A percentile compares a stretch with the other conserved stretches of the same genome.
These are phyloP conservation scores for Rhynchospora breviuscula DNA, from an alignment of 176 grass and related monocot species.

Conservation along the genomic window DNA sequence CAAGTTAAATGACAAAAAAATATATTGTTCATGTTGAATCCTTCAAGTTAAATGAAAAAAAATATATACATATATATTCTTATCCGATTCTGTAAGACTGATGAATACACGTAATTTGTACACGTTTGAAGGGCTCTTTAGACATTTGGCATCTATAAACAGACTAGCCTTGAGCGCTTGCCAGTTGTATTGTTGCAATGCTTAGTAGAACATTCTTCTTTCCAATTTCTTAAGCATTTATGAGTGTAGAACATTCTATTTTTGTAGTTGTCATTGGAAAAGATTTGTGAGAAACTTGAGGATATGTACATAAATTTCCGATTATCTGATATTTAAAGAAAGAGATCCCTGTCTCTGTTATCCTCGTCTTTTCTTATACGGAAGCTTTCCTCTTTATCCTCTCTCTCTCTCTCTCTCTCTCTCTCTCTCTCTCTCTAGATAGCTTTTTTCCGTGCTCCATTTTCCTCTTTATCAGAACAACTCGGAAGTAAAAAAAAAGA, in stretches of 20 bases:
- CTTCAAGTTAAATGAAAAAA: no score
- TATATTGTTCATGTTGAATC: no score
- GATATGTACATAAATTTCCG: neutral
- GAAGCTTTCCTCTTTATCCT: conserved; percentile 9
- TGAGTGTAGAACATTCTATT: neutral
- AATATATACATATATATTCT: no score
- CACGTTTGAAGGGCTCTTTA: neutral
- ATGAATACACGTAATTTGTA: neutral
- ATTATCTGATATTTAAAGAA: neutral
- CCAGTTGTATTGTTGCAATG: neutral
- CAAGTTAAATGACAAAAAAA: no score
- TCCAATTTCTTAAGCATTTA: neutral
- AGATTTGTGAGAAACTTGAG: neutral
- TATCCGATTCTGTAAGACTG: neutral
- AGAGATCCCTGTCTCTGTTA: neutral
- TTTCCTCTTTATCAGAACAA: neutral
- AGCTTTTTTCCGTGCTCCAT: neutral
- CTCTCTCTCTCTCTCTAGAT: no score
- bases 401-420: neutral
- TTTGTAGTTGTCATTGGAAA: neutral
- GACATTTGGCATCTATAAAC: neutral
- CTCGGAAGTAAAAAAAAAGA: neutral
- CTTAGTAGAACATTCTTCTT: neutral
- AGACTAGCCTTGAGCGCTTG: neutral
- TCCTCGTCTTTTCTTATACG: conserved; percentile 11